Base-by-base conservation (phyloP, 805 yeast genomes). In the Teunomyces funiuensis region DNA sequence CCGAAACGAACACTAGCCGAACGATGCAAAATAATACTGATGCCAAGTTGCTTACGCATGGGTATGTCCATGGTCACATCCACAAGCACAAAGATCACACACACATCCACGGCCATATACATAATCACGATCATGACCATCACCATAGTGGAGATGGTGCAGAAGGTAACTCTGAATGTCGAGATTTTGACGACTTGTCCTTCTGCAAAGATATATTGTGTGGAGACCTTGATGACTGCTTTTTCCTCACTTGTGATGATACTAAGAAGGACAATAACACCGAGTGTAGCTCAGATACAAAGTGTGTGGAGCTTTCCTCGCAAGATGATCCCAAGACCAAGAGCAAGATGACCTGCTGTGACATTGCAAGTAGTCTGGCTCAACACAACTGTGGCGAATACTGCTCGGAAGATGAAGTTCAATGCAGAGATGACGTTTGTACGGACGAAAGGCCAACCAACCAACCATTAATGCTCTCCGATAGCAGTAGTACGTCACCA, bases 61-160 rank as follows among this genome's bases (percentile, higher is more conserved):
- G 84, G 15, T 67, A 76, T n/a, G 80, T 80, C 13, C 86, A 80
- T 58, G 86, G 86, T 3, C 86, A 80, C 51, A 78, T 80, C 15
- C 85, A 80, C 58, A 78, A 76, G 51, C 82, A 77, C 54, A 69
- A 73, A 43, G 79, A 77, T 51, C 74, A 80, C 52, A 78, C 83
- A 5, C 80, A 79, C 50, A 79, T 80, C 26, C 85, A 80, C 53
- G 86, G 86, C n/a, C 86, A 80, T 53, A 75, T 80, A 22, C 86
- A 80, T 52, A 77, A 69, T 46, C 73, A 69, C 40, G 72, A 65
- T 40, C 70, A 67, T 37, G 55, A 49, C 30, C 52, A 52, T 13
- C 37, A 33, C 20, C 15, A 25, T 22, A 20, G 10, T 7, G 37
- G 13, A 17, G 7, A 13, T 5, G 15, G 14, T 13, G 37, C 20